Evolutionary conservation across 176 grass and related monocot species (phyloP), one percentile per base, ranked within the genome.

Genomic region (Eleusine coracana): DNA sequence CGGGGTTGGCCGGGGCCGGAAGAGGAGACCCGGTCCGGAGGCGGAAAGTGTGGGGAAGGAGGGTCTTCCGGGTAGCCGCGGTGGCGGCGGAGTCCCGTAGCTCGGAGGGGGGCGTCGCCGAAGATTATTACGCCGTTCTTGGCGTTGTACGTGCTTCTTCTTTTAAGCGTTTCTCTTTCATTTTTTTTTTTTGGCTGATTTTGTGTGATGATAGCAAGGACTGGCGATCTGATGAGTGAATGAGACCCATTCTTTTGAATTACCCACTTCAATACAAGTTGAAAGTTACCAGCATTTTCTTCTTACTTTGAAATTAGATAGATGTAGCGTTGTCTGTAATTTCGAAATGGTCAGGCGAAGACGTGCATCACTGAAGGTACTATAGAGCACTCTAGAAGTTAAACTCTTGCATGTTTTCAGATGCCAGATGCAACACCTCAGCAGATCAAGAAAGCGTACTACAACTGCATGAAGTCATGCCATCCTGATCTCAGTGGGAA

Each of bases 401-500:
- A 23, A 39, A 28, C 1, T 71, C 10, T 23, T n/a, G 7, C 61
- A 15, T 76, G 59, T 13, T 91, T 84, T 69, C 89, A 99, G 96
- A 89, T 99, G 87, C 93, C 96, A 54, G 93, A 99, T 84, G 96
- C 96, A 46, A 93, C 90, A 44, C 91, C 96, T 1, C 89, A 92
- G 85, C 93, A 99, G 66, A 96, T 99, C 82, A 99, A 95, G 85
- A 94, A 94, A 78, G 93, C 93, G 11, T 99, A 99, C 51, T 99
- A 96, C 73, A 92, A 87, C 78, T 99, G 96, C 81, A 99, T 99
- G 96, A 99, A 99, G 63, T 80, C 93, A 3, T 99, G 96, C 49
- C 96, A 99, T 84, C 96, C 96, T 3, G 96, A 99, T 77, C 88
- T 99, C 6, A 96, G 96, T 5, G 96, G 96, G 25, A 90, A 99